Base-by-base conservation (phyloP, 352 stramenopile species). In the Phytopythium oedochilum region DNA sequence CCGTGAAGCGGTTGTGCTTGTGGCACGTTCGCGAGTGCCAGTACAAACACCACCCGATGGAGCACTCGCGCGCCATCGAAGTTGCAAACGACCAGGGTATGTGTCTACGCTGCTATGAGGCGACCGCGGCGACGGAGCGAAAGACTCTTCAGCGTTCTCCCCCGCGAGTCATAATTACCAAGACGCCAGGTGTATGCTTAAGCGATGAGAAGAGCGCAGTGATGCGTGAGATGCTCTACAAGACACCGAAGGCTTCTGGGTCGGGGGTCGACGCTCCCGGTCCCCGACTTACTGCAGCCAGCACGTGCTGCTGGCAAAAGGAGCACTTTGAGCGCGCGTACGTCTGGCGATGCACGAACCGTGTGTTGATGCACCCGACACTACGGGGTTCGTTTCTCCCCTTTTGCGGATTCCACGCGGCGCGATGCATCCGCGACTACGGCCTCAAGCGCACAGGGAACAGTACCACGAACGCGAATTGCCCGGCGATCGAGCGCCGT, bases 331-430 rank as follows among this genome's bases (percentile, higher is more conserved):
- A 85, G 28, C 66, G 63, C 0, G 61, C 53, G 10, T 84, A 75
- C 50, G 55, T 86, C 5, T 89, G 76, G 79, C 70, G 68, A 8
- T 92, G 82, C 57, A 64, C 47, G 12, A 86, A 87, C 48, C 51
- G 50, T 2, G 82, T 90, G 8, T 31, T 90, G 22, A 79, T 78
- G 60, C 79, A 89, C 58, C 82, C 79, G 26, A 68, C 70, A 14
- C 50, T 86, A 28, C 63, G 57, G 7, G 68, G 69, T 1, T 77
- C 79, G 8, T 90, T 73, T 29, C 54, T 92, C 0, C 59, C 77
- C 3, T 83, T 83, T 46, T 92, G 79, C 26, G 82, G 82, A 6
- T 92, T 77, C 45, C 82, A 92, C 45, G 54, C 67, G 3, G 57
- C 70, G 2, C 59, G 70, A n/a, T 92, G 82, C 38, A 75, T 90